phyloP scores from a whole-genome alignment of 169 alveolate genomes.

The Cryptosporidium meleagridis region DNA sequence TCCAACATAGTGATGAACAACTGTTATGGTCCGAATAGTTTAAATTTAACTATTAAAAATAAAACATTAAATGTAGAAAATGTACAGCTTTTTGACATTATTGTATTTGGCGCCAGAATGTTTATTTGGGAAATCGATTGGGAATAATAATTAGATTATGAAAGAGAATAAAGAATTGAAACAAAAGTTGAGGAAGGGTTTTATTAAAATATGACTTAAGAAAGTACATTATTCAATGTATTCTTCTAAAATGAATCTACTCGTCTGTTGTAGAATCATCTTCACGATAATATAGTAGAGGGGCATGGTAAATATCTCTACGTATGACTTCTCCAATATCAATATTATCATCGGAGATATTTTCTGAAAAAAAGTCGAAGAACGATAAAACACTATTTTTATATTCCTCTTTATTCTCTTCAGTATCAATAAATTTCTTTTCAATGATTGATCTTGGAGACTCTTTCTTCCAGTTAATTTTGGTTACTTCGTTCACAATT shows the following conservation, averaged over 20 bases:
- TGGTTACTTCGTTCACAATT: constrained; percentile 87
- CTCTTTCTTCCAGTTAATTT: constrained; percentile 87
- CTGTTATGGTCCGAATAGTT: background rate
- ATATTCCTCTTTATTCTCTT: constrained; percentile 71
- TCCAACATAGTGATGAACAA: background rate
- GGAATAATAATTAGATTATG: background rate
- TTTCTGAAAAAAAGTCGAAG: constrained; percentile 86
- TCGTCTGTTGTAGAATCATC: constrained; percentile 1
- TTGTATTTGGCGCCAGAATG: background rate
- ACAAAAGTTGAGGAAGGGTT: background rate
- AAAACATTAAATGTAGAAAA: background rate
- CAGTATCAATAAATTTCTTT: constrained; percentile 66
- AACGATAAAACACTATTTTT: constrained; percentile 76
- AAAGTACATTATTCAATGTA: too few relatives aligned
- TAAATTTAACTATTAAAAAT: background rate
- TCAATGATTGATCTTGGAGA: constrained; percentile 69
- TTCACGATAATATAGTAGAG: constrained; percentile 85
- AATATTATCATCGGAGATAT: constrained; percentile 46
- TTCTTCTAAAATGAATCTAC: background rate
- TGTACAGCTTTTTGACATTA: background rate
- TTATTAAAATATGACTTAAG: background rate
- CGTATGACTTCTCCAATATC: constrained; percentile 91
- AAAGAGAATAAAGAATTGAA: background rate
- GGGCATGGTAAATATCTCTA: constrained; percentile 92
- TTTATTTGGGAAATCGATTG: background rate